These are phyloP conservation scores for Ziziphus jujuba DNA, from an alignment of 306 rosid species.

Conservation along the genomic window DNA sequence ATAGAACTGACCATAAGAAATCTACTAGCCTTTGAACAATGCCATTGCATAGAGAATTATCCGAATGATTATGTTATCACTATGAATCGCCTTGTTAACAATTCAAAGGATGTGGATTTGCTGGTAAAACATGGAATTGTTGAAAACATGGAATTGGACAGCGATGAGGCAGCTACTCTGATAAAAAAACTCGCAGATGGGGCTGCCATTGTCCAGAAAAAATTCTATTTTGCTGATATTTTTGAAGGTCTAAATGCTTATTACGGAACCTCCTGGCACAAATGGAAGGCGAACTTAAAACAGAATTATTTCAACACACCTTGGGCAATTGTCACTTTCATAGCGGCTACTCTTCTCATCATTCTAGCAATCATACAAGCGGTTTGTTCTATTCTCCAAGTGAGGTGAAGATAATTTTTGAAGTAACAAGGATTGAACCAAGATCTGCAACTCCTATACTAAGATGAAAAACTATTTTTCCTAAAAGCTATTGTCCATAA, in stretches of 20 bases:
- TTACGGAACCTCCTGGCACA: not conserved
- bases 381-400: not conserved
- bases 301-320: conserved; percentile 15
- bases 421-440: too few relatives aligned
- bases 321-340: conserved; percentile 16
- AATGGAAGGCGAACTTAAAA: conserved; percentile 16
- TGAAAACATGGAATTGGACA: not conserved
- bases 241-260: not conserved
- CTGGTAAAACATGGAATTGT: conserved; percentile 11
- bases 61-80: too few relatives aligned
- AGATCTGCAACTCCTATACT: too few relatives aligned
- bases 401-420: too few relatives aligned
- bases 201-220: not conserved
- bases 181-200: conserved; percentile 2
- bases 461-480: too few relatives aligned
- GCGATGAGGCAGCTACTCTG: not conserved
- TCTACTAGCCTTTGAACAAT: too few relatives aligned
- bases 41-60: too few relatives aligned
- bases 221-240: not conserved
- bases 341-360: not conserved
- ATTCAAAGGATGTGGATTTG: conserved; percentile 3
- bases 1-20: too few relatives aligned
- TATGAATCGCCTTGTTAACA: conserved; percentile 16
- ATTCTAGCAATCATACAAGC: conserved; percentile 8
- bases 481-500: too few relatives aligned